phyloP scores from a whole-genome alignment of 441 rosid genomes.

The Arabidopsis lyrata region DNA sequence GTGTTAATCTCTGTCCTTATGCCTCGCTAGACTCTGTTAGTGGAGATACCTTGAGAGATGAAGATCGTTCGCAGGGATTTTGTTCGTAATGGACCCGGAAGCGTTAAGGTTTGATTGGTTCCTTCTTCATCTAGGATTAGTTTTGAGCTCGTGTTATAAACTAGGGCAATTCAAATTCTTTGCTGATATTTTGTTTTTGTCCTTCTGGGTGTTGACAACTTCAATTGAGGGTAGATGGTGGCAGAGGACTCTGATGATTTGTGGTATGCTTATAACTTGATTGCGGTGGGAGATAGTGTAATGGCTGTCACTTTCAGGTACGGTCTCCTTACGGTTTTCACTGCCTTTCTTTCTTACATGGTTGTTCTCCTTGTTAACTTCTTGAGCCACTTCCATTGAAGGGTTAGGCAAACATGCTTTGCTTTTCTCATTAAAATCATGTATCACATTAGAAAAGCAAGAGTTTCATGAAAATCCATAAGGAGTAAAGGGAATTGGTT shows the following conservation, averaged over 20 bases:
- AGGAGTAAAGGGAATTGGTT: neutral
- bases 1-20: conserved; percentile 6
- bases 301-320: conserved; percentile 93
- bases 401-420: neutral
- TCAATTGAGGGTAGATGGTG: conserved; percentile 59
- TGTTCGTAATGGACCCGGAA: conserved; percentile 76
- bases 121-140: neutral
- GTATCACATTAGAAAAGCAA: neutral
- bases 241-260: conserved; percentile 90
- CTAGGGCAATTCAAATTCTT: conserved; percentile 3
- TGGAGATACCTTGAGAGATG: conserved; percentile 48
- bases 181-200: conserved; percentile 10
- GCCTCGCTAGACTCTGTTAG: conserved; percentile 10
- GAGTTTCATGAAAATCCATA: neutral
- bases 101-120: conserved; percentile 69
- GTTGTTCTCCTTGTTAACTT: neutral
- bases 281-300: conserved; percentile 75
- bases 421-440: conserved; percentile 8
- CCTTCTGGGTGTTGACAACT: neutral
- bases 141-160: neutral
- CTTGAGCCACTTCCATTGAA: neutral
- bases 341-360: conserved; percentile 4
- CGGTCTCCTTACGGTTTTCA: neutral
- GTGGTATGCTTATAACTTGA: conserved; percentile 88
- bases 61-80: conserved; percentile 65